A percentile compares a stretch with the other conserved stretches of the same genome.
These are phyloP conservation scores for Amphirosellinia nigrospora DNA, from an alignment of 495 filamentous ascomycete genomes.

Conservation along the genomic window DNA sequence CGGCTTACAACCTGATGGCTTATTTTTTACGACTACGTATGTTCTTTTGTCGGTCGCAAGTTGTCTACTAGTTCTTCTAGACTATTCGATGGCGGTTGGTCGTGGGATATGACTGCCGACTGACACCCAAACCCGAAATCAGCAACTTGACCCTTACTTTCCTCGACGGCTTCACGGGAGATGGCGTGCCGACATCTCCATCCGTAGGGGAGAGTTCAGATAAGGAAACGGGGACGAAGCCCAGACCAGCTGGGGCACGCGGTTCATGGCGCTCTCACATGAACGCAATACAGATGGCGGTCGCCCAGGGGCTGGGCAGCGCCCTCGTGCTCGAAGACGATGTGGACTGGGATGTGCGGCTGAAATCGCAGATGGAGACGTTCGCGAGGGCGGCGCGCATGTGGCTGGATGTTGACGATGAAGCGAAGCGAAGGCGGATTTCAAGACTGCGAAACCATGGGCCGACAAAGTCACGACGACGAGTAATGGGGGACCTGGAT, in stretches of 20 bases:
- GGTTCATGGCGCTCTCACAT: conserved; percentile 57
- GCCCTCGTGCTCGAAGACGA: conserved; percentile 59
- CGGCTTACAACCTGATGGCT: background rate
- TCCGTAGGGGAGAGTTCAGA: conserved; percentile 38
- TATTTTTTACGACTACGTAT: background rate
- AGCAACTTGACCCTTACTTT: conserved; percentile 60
- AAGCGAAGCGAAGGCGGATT: background rate
- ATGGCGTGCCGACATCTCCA: conserved; percentile 32
- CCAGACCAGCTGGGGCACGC: conserved; percentile 43
- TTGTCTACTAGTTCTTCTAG: background rate
- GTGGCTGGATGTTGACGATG: conserved; percentile 28
- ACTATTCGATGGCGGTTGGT: background rate
- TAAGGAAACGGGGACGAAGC: conserved; percentile 5
- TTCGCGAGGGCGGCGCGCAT: conserved; percentile 44
- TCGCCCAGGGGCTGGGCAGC: conserved; percentile 44
- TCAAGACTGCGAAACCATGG: conserved; percentile 4
- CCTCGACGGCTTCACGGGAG: conserved; percentile 58
- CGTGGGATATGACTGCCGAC: background rate
- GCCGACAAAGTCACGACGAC: background rate
- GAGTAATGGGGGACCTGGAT: background rate
- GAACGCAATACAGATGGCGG: conserved; percentile 47
- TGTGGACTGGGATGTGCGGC: conserved; percentile 55
- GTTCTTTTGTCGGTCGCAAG: background rate
- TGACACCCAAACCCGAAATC: conserved; percentile 25
- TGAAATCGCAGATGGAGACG: conserved; percentile 50